Evolutionary conservation across 805 yeast genomes (phyloP), one percentile per base, ranked within the genome.

Genomic region (Peterozyma toletana): DNA sequence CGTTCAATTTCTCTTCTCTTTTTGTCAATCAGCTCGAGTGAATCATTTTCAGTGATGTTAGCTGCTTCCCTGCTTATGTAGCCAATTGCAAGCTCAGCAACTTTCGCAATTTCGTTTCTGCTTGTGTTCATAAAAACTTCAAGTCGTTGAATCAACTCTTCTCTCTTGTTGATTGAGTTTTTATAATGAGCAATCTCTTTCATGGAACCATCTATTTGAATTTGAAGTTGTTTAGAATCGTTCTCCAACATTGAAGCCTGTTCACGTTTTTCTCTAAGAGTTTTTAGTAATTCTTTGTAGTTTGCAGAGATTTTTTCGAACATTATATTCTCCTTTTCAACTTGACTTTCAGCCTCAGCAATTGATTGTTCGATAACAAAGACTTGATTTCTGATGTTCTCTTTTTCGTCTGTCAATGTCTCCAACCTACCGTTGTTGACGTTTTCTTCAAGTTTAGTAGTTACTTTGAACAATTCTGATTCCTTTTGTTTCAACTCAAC

Each of bases 51-150:
- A 5, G 59, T 46, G 2, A 70, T 49, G 3, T 58, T 58, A 1
- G 80, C 71, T 15, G 70, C 73, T 9, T 71, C 78, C 35, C 73
- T 55, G 0, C 70, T 48, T 51, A 87, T 80, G 40, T 70, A 66
- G 27, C 60, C 55, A 7, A 36, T 40, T 5, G 79, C 80, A 30
- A 55, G 53, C 3, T 35, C 42, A 2, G 42, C 47, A 31, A 53
- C 40, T 10, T 50, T 48, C 5, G 45, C 49, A 11, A 45, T 31
- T 10, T 18, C 37, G 5, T 10, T 11, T 5, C 18, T 16, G 34
- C 61, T 60, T 4, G 41, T 47, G 7, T 51, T 48, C 14, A 66
- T 57, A 33, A 63, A 64, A 6, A 54, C 53, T 3, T 58, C 55
- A 21, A 64, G 49, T 2, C 44, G 48, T 5, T 48, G 51, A 3